Base-by-base conservation (phyloP, 2,329 filamentous ascomycete genomes). In the Madurella mycetomatis region DNA sequence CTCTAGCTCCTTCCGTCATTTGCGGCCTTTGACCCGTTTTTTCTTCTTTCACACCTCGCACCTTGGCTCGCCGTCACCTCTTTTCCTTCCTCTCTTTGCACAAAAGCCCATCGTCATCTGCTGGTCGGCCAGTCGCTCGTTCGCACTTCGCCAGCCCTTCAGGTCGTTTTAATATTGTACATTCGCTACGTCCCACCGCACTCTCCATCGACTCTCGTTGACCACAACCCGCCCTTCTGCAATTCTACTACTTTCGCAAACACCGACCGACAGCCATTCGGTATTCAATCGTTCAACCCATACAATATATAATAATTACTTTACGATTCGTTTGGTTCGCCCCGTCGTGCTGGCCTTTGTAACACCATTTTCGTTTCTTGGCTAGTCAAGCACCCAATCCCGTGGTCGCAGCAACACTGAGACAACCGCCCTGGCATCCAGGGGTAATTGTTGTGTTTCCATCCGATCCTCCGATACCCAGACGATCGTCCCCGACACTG, bases 401-500 rank as follows among this genome's bases (percentile, higher is more conserved):
- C 31, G 51, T 37, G 48, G 47, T 46, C 43, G 9, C 25, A 17
- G 46, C 51, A 15, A 16, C 49, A 49, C 54, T 56, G 56, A 62
- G 60, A 62, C 58, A 54, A 31, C 31, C 49, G 49, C 42, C 52
- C 53, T 43, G 53, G 44, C 50, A 57, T 55, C 50, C 58, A 60
- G 60, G 60, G 60, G 54, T 58, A 53, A 49, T 49, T 51, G 53
- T 56, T 55, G 39, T 42, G 55, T 53, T 56, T 58, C 56, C 51
- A 50, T 53, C 43, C 47, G 53, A 56, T 50, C 51, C 40, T n/a
- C 34, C 42, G 39, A 49, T 32, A 43, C 48, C 51, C 48, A 57
- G 25, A 54, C 47, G 47, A 60, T 47, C 53, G 18, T 45, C 42
- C 37, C 39, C 39, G 47, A 25, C 48, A 44, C 53, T 47, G 37